These are phyloP conservation scores for Botryosphaeria dothidea DNA, from an alignment of 2,329 filamentous ascomycete genomes.

Conservation along the genomic window DNA sequence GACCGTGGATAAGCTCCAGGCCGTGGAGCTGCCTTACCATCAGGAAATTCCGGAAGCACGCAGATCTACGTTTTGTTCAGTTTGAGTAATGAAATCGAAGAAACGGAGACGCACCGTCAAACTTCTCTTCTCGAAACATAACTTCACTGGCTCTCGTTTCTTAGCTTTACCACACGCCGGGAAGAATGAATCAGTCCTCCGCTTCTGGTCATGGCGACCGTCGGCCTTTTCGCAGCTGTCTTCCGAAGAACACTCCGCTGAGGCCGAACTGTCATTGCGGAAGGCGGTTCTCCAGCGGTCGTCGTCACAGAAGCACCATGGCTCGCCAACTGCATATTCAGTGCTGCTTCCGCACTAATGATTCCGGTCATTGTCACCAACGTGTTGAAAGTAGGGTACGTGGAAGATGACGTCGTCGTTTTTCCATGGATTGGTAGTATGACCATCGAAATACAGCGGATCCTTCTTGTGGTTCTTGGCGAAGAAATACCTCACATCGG, in stretches of 20 bases:
- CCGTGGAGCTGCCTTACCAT: neutral
- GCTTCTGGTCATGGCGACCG: too few species aligned
- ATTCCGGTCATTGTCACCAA: neutral
- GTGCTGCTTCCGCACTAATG: too few species aligned
- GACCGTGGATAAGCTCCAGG: neutral
- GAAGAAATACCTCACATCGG: neutral
- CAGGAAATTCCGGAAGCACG: neutral
- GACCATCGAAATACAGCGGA: neutral
- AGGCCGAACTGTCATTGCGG: too few species aligned
- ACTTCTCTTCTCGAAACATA: neutral
- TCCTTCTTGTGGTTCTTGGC: neutral
- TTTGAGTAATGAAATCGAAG: neutral
- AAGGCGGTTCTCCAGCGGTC: neutral
- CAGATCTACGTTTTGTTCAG: neutral
- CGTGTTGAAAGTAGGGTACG: neutral
- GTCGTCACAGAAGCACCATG: neutral
- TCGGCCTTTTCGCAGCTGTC: too few species aligned
- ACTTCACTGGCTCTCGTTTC: neutral
- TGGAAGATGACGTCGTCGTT: neutral
- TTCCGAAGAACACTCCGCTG: too few species aligned
- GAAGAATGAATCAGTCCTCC: too few species aligned
- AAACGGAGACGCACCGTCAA: neutral
- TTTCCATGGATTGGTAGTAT: neutral
- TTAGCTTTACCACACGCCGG: neutral
- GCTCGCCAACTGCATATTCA: neutral